Evolutionary conservation across 2,329 filamentous ascomycete species (phyloP), one percentile per base, ranked within the genome.

Genomic region (Endocalyx cinctus): DNA sequence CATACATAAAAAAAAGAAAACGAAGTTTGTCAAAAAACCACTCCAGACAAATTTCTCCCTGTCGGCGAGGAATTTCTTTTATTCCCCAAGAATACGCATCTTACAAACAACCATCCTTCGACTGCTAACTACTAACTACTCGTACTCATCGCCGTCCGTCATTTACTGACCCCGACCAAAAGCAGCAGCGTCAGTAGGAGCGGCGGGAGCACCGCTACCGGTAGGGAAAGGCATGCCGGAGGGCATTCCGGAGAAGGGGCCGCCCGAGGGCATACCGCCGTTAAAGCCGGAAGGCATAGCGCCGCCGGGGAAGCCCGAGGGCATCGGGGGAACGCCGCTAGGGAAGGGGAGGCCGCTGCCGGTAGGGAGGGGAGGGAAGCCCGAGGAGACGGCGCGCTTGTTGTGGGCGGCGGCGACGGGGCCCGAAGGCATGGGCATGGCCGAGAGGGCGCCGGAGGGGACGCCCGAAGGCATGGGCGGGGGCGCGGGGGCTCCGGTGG

Each of bases 161-260:
- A 27, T 27, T 16, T 27, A 27, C 12, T 27, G 26, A 10, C n/a
- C 8, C 8, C 8, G 20, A 23, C 12, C 12, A 16, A 27, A 27
- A 16, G 14, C 20, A 18, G 28, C 16, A 11, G 13, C 16, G 16
- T n/a, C n/a, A n/a, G n/a, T n/a, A n/a, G n/a, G n/a, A n/a, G n/a
- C n/a, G n/a, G n/a, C n/a, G n/a, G n/a, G n/a, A n/a, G n/a, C n/a
- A n/a, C n/a, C n/a, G n/a, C n/a, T n/a, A n/a, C 29, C 29, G 17
- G 29, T 31, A 10, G 29, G 25, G 25, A 26, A n/a, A n/a, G n/a
- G 26, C 14, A 27, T 22, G 29, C 29, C 28, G n/a, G 28, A 30
- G 11, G 28, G 28, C 35, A 10, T 37, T 28, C 42, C 42, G 39
- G 29, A 39, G 18, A n/a, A n/a, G n/a, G 25, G 37, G 36, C 5